These are phyloP conservation scores for Sherardia arvensis DNA, from an alignment of 257 asterid genomes.

Conservation along the genomic window DNA sequence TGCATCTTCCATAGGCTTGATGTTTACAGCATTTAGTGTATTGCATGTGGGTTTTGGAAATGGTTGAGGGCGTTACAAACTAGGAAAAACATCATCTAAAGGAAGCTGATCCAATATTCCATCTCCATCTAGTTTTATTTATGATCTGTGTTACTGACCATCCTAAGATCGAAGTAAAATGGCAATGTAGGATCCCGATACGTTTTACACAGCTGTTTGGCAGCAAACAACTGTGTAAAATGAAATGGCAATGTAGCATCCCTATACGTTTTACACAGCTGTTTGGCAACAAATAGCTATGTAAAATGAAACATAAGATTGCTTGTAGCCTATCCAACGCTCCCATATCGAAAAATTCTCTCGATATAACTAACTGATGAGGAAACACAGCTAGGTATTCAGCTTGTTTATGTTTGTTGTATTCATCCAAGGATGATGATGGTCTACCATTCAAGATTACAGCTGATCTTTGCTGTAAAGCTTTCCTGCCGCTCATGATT, in stretches of 20 bases:
- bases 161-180: too few species aligned
- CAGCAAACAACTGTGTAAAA: too few species aligned
- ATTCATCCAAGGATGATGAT: not conserved
- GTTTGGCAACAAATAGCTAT: too few species aligned
- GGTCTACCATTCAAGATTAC: not conserved
- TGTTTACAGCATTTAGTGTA: not conserved
- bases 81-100: not conserved
- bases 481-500: not conserved
- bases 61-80: not conserved
- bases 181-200: too few species aligned
- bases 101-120: too few species aligned
- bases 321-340: not conserved
- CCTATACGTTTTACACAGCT: too few species aligned
- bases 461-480: not conserved
- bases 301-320: not conserved
- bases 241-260: too few species aligned
- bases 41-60: not conserved
- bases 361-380: not conserved
- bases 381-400: not conserved
- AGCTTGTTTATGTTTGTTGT: not conserved
- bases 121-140: too few species aligned
- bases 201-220: too few species aligned
- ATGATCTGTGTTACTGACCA: too few species aligned
- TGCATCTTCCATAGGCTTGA: not conserved
- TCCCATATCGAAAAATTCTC: too few species aligned